A percentile compares a stretch with the other conserved stretches of the same genome.
These are phyloP conservation scores for Leishmania aethiopica DNA, from an alignment of 208 protist species.

Conservation along the genomic window DNA sequence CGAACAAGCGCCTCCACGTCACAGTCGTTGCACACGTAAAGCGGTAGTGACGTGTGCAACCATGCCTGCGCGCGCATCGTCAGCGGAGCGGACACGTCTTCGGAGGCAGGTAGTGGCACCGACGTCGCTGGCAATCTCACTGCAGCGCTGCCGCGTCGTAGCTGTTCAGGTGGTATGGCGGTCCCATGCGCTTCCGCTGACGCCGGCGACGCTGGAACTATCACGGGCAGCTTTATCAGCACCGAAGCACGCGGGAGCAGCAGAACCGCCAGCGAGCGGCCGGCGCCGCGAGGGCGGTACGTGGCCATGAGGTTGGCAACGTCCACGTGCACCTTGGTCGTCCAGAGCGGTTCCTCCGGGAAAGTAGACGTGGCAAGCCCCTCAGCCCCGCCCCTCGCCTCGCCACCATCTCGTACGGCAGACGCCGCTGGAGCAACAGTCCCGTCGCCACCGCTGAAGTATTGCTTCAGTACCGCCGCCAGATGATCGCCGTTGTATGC, in stretches of 20 bases:
- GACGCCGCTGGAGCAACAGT: neutral
- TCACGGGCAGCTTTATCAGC: constrained; percentile 9
- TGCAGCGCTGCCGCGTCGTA: neutral
- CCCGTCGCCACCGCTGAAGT: constrained; percentile 29
- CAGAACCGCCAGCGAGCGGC: constrained; percentile 26
- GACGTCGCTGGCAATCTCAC: neutral
- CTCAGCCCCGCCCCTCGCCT: neutral
- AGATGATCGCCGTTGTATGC: constrained; percentile 59
- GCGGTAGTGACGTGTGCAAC: constrained; percentile 26
- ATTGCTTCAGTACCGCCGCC: constrained; percentile 51
- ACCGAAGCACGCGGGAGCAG: constrained; percentile 33
- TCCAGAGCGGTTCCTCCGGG: neutral
- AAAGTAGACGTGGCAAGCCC: neutral
- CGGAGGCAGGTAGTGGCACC: neutral
- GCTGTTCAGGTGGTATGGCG: neutral
- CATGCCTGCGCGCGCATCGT: constrained; percentile 22
- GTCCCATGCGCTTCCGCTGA: neutral
- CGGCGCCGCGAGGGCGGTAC: constrained; percentile 33
- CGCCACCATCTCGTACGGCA: neutral
- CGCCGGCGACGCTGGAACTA: neutral
- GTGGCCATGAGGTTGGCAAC: constrained; percentile 34
- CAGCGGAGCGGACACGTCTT: neutral
- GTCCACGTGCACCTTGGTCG: constrained; percentile 18
- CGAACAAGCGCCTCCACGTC: constrained; percentile 33
- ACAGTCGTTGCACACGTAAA: constrained; percentile 49